Conservation (phyloP, 1,284 basidiomycete genomes). For the Boletus sp. region DNA sequence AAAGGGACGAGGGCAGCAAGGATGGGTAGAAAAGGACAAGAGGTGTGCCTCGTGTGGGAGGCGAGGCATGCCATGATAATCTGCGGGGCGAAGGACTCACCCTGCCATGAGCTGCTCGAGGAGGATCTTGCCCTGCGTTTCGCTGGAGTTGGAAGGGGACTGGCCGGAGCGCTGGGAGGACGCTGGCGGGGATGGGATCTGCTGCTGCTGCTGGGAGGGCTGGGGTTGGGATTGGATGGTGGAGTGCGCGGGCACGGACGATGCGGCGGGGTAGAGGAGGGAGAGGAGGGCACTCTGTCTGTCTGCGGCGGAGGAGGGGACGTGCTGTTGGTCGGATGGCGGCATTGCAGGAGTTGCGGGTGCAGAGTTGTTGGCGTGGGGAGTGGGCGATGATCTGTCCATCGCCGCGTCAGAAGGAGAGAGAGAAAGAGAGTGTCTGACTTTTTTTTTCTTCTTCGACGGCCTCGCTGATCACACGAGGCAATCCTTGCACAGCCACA, state of each 20-base stretch:
- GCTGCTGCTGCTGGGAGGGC: conserved; percentile 37
- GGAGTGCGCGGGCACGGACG: conserved; percentile 23
- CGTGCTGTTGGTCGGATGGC: conserved; percentile 39
- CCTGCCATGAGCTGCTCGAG: conserved; percentile 76
- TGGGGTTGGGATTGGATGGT: conserved; percentile 2
- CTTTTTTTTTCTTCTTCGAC: not conserved
- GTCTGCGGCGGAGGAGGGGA: conserved; percentile 48
- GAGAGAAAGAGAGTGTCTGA: not conserved
- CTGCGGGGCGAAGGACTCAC: conserved; percentile 42
- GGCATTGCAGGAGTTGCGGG: conserved; percentile 52
- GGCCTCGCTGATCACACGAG: conserved; percentile 32
- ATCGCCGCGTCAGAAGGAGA: not conserved
- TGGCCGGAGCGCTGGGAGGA: conserved; percentile 54
- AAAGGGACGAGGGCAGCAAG: not conserved
- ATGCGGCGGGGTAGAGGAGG: conserved; percentile 51
- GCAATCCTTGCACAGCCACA: conserved; percentile 15
- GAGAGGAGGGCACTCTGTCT: conserved; percentile 71
- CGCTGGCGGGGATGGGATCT: conserved; percentile 64
- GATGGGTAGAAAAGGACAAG: conserved; percentile 23
- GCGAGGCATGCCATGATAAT: conserved; percentile 21
- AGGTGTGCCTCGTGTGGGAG: conserved; percentile 24
- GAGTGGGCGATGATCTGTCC: not conserved
- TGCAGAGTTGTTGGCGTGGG: conserved; percentile 38
- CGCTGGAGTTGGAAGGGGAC: conserved; percentile 49
- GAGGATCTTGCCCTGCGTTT: conserved; percentile 67